Evolutionary conservation across 2,329 filamentous ascomycete species (phyloP).

Genomic region (Fusarium sp.): DNA sequence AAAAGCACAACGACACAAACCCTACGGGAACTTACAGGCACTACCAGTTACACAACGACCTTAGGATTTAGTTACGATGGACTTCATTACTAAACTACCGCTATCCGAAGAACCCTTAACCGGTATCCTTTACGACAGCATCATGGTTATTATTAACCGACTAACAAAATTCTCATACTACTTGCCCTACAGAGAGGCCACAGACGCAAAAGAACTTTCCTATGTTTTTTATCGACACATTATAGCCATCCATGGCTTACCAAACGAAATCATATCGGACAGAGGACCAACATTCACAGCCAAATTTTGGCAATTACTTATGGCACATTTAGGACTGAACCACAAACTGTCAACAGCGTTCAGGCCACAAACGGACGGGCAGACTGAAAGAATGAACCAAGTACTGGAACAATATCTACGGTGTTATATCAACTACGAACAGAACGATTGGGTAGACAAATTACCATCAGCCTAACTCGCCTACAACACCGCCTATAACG

Average conservation of each 20-base stretch:
- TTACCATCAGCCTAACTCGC: background rate
- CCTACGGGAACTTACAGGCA: constrained; percentile 21
- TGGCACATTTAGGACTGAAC: background rate
- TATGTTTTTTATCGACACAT: background rate
- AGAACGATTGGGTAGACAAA: background rate
- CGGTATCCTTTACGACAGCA: background rate
- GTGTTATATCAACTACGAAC: constrained; percentile 18
- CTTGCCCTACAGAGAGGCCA: background rate
- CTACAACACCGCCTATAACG: background rate
- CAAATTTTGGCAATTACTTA: background rate
- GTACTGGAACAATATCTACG: constrained; percentile 1
- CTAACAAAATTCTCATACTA: background rate
- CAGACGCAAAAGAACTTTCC: background rate
- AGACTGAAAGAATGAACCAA: background rate
- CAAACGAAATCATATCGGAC: background rate
- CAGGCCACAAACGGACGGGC: background rate
- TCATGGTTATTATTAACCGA: background rate
- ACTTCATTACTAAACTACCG: no score
- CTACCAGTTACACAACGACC: constrained; percentile 11
- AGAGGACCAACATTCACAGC: background rate
- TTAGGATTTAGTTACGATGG: constrained; percentile 5
- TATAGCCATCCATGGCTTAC: background rate
- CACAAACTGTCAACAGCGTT: background rate
- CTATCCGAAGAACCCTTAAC: background rate
- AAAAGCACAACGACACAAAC: constrained; percentile 9